Base-by-base conservation (phyloP, 495 filamentous ascomycete species). In the Neurospora sp. region DNA sequence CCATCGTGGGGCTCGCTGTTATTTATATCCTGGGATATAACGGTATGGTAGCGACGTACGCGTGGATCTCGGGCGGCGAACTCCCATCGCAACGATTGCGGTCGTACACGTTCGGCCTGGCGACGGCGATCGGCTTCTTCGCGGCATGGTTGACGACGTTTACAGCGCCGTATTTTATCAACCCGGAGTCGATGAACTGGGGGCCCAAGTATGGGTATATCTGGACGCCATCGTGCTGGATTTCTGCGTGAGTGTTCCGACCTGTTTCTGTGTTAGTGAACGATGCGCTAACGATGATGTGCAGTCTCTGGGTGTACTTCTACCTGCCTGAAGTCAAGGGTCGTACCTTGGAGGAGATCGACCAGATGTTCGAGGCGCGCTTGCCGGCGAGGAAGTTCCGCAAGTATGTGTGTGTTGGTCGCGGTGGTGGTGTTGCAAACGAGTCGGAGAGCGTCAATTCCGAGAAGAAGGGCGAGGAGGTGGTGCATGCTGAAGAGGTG, bases 141-240 rank as follows among this genome's bases (percentile, higher is more conserved):
- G 83, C 81, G 22, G 86, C 84, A 14, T 88, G 88, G 88, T 77
- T 89, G 68, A 84, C 84, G 3, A 88, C 86, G 3, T 89, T 89
- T 70, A 88, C 87, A 0, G 86, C 87, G 8, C 84, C 88, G 22
- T 89, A 90, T 74, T 89, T 90, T 74, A 89, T 90, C 76, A 89
- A 89, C 71, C 87, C 88, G 0, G 78, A 79, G 40, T 77, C 83
- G 12, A 73, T 89, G 16, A 84, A 86, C 72, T 90, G 87, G 87
- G 87, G 87, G 3, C 85, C 86, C 8, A 87, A 84, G 73, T 87
- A 86, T 53, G 85, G 86, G 6, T 89, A 87, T 76, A 89, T 89
- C 69, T 85, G 83, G 83, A 78, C 82, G 3, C 84, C 83, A 6
- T 77, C 77, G 6, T 84, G 79, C 8, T 35, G 53, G 4, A 69